phyloP scores from a whole-genome alignment of 2,329 filamentous ascomycete genomes.

The Alternaria solani region DNA sequence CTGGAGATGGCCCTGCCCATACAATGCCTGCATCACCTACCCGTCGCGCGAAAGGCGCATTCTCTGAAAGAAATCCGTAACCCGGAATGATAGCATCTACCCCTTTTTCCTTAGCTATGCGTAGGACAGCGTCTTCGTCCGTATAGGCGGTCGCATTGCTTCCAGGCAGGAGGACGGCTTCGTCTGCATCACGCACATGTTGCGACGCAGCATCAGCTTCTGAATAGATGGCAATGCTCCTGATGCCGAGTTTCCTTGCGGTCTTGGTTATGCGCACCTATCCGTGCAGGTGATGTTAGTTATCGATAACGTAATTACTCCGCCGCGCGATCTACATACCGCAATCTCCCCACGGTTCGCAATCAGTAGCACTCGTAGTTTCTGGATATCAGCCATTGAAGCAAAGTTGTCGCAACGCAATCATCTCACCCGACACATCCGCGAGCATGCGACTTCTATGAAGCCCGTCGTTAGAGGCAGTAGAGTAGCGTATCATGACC shows the following conservation, averaged over 20 bases:
- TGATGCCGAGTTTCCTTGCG: slow-evolving; percentile 59
- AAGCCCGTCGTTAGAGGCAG: neutral
- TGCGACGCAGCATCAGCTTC: slow-evolving; percentile 62
- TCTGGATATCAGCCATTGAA: slow-evolving; percentile 45
- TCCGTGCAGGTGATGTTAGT: slow-evolving; percentile 24
- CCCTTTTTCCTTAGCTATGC: slow-evolving; percentile 59
- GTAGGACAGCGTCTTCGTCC: slow-evolving; percentile 58
- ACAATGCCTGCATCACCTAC: slow-evolving; percentile 63
- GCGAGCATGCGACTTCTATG: neutral
- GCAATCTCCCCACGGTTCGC: slow-evolving; percentile 69
- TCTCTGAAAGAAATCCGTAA: slow-evolving; percentile 73
- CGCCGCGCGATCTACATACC: slow-evolving; percentile 6
- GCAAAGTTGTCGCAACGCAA: neutral
- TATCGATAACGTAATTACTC: neutral
- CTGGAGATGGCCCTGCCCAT: slow-evolving; percentile 67
- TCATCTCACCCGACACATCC: neutral
- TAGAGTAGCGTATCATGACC: slow-evolving; percentile 1
- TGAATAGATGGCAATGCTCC: slow-evolving; percentile 66
- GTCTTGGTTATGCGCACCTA: slow-evolving; percentile 60
- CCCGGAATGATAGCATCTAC: slow-evolving; percentile 70
- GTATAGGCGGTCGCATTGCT: slow-evolving; percentile 60
- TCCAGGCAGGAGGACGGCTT: slow-evolving; percentile 60
- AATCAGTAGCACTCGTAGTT: slow-evolving; percentile 62
- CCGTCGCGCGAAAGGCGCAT: slow-evolving; percentile 65
- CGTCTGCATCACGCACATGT: slow-evolving; percentile 64